These are phyloP conservation scores for Rhodotorula sp. DNA, from an alignment of 1,284 basidiomycete genomes.

Conservation along the genomic window DNA sequence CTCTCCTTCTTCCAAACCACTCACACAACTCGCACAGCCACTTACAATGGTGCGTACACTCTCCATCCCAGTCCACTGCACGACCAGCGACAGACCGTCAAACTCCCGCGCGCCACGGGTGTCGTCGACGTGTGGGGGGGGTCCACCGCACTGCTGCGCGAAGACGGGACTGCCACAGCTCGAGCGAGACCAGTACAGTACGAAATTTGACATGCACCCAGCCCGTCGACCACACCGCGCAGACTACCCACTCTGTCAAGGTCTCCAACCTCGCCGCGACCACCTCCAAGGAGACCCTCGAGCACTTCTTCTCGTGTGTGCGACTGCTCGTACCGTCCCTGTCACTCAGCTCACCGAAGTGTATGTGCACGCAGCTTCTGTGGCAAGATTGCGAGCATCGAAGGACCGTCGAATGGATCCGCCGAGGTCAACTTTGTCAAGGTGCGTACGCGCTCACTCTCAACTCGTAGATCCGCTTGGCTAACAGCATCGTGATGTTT, in stretches of 20 bases:
- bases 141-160: too few species aligned
- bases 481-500: not conserved
- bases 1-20: too few species aligned
- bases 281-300: conserved; percentile 62
- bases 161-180: too few species aligned
- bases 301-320: conserved; percentile 62
- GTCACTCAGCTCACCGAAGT: too few species aligned
- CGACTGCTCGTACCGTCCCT: not conserved
- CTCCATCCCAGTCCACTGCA: too few species aligned
- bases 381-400: conserved; percentile 58
- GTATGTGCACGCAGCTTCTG: conserved; percentile 27
- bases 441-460: not conserved
- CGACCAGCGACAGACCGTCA: too few species aligned
- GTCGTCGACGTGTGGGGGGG: too few species aligned
- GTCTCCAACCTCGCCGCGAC: conserved; percentile 60
- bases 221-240: not conserved
- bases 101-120: too few species aligned
- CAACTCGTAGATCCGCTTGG: not conserved
- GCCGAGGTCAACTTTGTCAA: conserved; percentile 62
- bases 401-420: conserved; percentile 43
- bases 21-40: too few species aligned
- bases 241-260: conserved; percentile 19
- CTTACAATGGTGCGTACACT: too few species aligned
- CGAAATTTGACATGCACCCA: too few species aligned
- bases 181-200: too few species aligned